Evolutionary conservation across 1,139 yeast genomes (phyloP).

Genomic region (Magnusiomyces fungicola): DNA sequence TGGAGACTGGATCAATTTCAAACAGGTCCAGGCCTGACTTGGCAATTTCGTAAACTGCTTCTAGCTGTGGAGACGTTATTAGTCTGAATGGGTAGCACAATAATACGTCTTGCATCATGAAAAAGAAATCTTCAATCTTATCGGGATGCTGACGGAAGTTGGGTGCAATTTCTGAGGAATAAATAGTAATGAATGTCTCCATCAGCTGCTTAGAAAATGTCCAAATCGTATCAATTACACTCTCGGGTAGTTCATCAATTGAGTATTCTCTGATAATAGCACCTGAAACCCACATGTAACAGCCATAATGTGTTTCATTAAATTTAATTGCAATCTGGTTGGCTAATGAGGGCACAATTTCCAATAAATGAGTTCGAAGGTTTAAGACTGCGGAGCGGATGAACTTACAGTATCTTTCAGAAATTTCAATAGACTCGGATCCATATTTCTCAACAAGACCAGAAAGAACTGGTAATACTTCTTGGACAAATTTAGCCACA

Average conservation of each 20-base stretch:
- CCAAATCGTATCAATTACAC: slow-evolving; percentile 41
- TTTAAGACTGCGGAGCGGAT: slow-evolving; percentile 60
- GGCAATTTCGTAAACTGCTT: slow-evolving; percentile 54
- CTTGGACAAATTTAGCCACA: slow-evolving; percentile 50
- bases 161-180: slow-evolving; percentile 18
- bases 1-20: slow-evolving; percentile 63
- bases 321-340: slow-evolving; percentile 61
- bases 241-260: slow-evolving; percentile 40
- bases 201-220: slow-evolving; percentile 43
- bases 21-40: slow-evolving; percentile 50
- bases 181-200: slow-evolving; percentile 36
- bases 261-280: slow-evolving; percentile 71
- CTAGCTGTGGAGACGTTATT: slow-evolving; percentile 44
- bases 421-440: slow-evolving; percentile 43
- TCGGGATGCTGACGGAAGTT: slow-evolving; percentile 51
- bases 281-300: slow-evolving; percentile 89
- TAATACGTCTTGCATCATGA: slow-evolving; percentile 72
- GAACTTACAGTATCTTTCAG: slow-evolving; percentile 69
- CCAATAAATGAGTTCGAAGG: slow-evolving; percentile 56
- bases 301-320: slow-evolving; percentile 61
- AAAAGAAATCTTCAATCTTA: slow-evolving; percentile 79
- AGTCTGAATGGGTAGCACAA: slow-evolving; percentile 71
- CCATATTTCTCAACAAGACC: slow-evolving; percentile 49
- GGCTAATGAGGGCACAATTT: slow-evolving; percentile 59
- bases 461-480: slow-evolving; percentile 54